phyloP scores from a whole-genome alignment of 2,329 filamentous ascomycete species.

The Fusarium napiforme region DNA sequence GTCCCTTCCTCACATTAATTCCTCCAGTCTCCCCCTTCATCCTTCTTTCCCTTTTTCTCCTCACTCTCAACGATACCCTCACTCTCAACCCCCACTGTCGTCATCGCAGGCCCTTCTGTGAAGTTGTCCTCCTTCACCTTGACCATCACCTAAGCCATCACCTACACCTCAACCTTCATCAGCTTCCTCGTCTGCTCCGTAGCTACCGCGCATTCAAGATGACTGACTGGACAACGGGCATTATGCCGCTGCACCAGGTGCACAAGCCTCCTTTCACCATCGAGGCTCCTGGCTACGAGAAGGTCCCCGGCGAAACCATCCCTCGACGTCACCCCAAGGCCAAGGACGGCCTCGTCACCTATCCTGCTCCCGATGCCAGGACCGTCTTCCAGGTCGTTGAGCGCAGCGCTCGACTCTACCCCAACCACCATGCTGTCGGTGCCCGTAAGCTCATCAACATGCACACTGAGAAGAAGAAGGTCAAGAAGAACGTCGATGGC shows the following conservation, averaged over 20 bases:
- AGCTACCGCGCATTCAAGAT: conserved; percentile 34
- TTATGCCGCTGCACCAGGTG: conserved; percentile 66
- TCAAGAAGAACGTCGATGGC: conserved; percentile 89
- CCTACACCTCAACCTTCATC: conserved; percentile 1
- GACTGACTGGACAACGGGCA: conserved; percentile 54
- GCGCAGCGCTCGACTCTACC: conserved; percentile 71
- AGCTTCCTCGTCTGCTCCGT: conserved; percentile 14
- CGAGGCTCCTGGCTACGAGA: conserved; percentile 74
- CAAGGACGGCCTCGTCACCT: conserved; percentile 75
- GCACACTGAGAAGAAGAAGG: conserved; percentile 87
- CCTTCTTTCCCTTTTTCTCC: conserved; percentile 17
- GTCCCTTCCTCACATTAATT: conserved; percentile 36
- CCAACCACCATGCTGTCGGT: conserved; percentile 74
- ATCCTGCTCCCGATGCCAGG: conserved; percentile 74
- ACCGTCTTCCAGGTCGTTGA: conserved; percentile 85
- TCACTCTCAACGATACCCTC: conserved; percentile 37
- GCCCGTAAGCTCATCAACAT: conserved; percentile 78
- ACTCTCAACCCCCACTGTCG: conserved; percentile 19
- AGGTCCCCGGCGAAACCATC: conserved; percentile 83
- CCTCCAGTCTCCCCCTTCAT: conserved; percentile 22
- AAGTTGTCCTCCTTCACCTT: conserved; percentile 13
- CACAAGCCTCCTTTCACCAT: conserved; percentile 80
- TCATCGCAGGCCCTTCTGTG: conserved; percentile 19
- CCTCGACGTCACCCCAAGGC: conserved; percentile 79
- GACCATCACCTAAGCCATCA: conserved; percentile 7